Evolutionary conservation across 257 asterid genomes (phyloP).

Genomic region (Lycium barbarum): DNA sequence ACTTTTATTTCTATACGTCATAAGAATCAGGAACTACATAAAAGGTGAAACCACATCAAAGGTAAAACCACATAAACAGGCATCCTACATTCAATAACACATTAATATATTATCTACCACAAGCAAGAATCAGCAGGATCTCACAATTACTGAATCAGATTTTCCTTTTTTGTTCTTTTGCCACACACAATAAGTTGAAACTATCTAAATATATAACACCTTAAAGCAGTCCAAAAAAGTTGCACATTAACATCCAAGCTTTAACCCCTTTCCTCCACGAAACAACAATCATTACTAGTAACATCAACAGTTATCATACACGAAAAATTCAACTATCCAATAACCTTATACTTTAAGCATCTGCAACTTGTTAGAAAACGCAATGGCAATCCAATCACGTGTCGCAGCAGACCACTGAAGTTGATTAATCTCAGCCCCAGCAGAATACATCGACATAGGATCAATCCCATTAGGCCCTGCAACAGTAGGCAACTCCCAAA

Average conservation of each 20-base stretch:
- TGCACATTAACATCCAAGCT: neutral
- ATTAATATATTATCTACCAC: neutral
- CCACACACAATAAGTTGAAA: neutral
- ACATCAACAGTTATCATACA: neutral
- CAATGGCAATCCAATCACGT: constrained; percentile 90
- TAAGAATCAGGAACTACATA: constrained; percentile 1
- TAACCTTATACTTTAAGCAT: constrained; percentile 81
- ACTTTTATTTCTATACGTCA: neutral
- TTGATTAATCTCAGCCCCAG: constrained; percentile 81
- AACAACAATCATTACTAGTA: neutral
- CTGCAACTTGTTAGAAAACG: constrained; percentile 84
- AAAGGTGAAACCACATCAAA: neutral
- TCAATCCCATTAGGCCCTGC: constrained; percentile 95
- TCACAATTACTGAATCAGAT: neutral
- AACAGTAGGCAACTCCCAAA: constrained; percentile 91
- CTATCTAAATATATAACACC: neutral
- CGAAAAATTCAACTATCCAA: neutral
- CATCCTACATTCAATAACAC: constrained; percentile 18
- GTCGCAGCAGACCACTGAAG: constrained; percentile 86
- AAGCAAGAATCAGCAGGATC: neutral
- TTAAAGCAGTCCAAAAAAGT: neutral
- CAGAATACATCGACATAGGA: constrained; percentile 74
- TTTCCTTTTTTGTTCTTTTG: neutral
- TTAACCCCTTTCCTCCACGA: neutral
- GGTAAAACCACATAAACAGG: neutral